Evolutionary conservation across 2,329 filamentous ascomycete genomes (phyloP), one percentile per base, ranked within the genome.

Genomic region (Talaromyces rugulosus): DNA sequence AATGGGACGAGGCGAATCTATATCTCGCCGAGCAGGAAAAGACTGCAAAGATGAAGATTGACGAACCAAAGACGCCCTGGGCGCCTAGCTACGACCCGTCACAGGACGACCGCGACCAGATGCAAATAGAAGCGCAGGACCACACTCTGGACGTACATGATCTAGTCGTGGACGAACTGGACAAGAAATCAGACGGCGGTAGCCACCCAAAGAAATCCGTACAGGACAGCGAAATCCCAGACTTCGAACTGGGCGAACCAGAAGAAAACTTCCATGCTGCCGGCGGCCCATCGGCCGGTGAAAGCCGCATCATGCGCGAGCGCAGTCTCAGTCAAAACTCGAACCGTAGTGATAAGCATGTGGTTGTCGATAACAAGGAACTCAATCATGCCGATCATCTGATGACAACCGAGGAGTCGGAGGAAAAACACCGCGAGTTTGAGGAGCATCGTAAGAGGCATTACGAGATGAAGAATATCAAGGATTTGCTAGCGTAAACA

Each of bases 1-100:
- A 97, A 80, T 99, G 95, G 95, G 95, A 99, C 76, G 95, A 99
- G 81, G 95, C 91, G 53, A 99, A 99, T 74, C 85, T 99, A 34
- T 99, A 97, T 78, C 85, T 99, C 59, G 95, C 95, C 7, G 95
- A 99, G 80, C 94, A 98, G 77, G 92, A 98, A 78, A 93, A 91
- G 77, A 92, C 88, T 63, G 89, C 90, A 65, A 97, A 93, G 63
- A 99, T 99, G 95, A 99, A 98, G 83, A 99, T 99, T 67, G 91
- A 92, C 68, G 95, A 99, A 80, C 95, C 95, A 64, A 99, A 99
- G 83, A 99, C 95, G 7, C 95, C 95, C 4, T 99, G 94, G 75
- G 95, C 92, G 40, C 90, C 89, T 72, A 91, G 92, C 71, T 97
- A 97, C 77, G 91, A 98, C 72, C 92, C 93, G 4, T 76, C 87